Conservation (phyloP, 2,329 filamentous ascomycete species). For the Graphilbum fragrans region DNA sequence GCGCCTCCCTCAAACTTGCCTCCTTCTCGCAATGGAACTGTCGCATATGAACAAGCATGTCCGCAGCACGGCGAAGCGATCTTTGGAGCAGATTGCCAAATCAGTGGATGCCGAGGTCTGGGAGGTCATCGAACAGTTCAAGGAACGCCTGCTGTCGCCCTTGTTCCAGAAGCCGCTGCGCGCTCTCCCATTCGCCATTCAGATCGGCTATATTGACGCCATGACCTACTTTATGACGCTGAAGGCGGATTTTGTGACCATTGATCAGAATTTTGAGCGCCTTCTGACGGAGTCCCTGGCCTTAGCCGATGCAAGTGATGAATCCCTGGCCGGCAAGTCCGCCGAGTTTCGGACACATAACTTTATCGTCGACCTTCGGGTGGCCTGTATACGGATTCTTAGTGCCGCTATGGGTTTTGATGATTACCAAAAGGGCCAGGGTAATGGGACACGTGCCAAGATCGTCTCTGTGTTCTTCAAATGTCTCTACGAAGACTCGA, state of each 20-base stretch:
- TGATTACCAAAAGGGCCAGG: conserved; percentile 70
- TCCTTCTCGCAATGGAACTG: conserved; percentile 76
- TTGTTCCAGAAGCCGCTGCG: conserved; percentile 93
- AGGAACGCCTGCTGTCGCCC: conserved; percentile 75
- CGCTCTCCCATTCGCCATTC: conserved; percentile 83
- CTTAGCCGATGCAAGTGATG: conserved; percentile 87
- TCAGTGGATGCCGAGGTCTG: conserved; percentile 68
- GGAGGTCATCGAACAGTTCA: conserved; percentile 81
- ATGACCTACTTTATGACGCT: conserved; percentile 90
- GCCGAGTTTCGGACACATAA: conserved; percentile 93
- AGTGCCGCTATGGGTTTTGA: conserved; percentile 90
- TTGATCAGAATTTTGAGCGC: conserved; percentile 84
- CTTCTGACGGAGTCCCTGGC: conserved; percentile 89
- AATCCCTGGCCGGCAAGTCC: conserved; percentile 83
- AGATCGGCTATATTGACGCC: conserved; percentile 97
- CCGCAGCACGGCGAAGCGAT: conserved; percentile 71
- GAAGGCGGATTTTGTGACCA: conserved; percentile 77
- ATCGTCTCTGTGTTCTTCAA: conserved; percentile 98
- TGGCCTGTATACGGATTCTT: conserved; percentile 85
- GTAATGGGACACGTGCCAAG: conserved; percentile 51
- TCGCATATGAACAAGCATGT: conserved; percentile 95
- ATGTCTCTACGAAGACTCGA: conserved; percentile 84
- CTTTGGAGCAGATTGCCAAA: conserved; percentile 70
- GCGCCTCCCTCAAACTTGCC: conserved; percentile 56
- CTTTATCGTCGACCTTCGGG: conserved; percentile 78